Evolutionary conservation across 805 yeast genomes (phyloP).

Genomic region (Candida broadrunensis): DNA sequence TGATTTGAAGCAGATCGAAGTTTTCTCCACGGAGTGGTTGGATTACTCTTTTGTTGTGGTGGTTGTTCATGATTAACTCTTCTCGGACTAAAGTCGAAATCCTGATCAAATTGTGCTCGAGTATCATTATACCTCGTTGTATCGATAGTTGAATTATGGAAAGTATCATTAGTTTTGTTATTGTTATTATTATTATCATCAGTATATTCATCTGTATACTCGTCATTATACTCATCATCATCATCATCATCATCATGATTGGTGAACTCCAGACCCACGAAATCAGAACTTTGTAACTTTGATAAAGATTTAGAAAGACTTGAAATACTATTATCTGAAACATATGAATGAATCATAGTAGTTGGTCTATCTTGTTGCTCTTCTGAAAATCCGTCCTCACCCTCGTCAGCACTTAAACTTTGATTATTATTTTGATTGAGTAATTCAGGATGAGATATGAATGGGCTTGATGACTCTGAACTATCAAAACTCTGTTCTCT

Average conservation of each 20-base stretch:
- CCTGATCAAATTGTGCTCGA: slow-evolving; percentile 15
- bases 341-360: too few relatives aligned
- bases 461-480: slow-evolving; percentile 6
- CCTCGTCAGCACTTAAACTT: too few relatives aligned
- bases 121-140: slow-evolving; percentile 14
- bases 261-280: background rate
- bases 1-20: slow-evolving; percentile 10
- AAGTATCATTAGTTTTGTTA: background rate
- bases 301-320: background rate
- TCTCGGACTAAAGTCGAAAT: slow-evolving; percentile 9
- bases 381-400: background rate
- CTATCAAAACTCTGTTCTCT: background rate
- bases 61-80: background rate
- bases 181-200: background rate
- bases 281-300: background rate
- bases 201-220: background rate
- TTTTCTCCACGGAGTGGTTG: slow-evolving; percentile 12
- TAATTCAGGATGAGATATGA: background rate
- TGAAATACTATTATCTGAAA: background rate
- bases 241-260: background rate
- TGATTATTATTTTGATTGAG: background rate
- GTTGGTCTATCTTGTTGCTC: too few relatives aligned
- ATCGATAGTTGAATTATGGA: slow-evolving; percentile 7
- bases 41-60: background rate
- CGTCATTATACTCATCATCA: background rate